These are phyloP conservation scores for Narthecium ossifragum DNA, from an alignment of 106 monocot genomes.

Conservation along the genomic window DNA sequence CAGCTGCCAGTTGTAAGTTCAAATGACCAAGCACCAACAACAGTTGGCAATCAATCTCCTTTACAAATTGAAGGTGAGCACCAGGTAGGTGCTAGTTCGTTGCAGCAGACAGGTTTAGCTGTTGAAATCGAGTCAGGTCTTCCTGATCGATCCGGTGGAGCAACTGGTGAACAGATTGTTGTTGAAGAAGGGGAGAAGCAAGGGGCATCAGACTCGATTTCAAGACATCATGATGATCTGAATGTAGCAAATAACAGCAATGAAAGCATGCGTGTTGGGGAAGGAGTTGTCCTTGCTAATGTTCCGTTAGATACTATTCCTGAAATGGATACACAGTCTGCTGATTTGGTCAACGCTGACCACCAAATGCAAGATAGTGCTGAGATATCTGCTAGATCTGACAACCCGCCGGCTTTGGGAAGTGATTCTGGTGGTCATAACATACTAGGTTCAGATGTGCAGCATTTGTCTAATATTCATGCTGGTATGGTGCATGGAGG, in stretches of 20 bases:
- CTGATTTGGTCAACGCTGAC: slow-evolving; percentile 10
- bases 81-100: slow-evolving; percentile 12
- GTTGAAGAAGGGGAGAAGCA: slow-evolving; percentile 18
- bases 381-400: slow-evolving; percentile 18
- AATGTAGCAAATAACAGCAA: slow-evolving; percentile 8
- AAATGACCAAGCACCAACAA: slow-evolving; percentile 8
- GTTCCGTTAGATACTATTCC: slow-evolving; percentile 19
- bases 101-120: slow-evolving; percentile 1
- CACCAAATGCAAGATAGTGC: slow-evolving; percentile 28
- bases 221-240: slow-evolving; percentile 14
- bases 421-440: slow-evolving; percentile 44
- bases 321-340: slow-evolving; percentile 8
- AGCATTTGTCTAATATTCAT: slow-evolving; percentile 41
- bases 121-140: slow-evolving; percentile 9
- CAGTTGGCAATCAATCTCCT: slow-evolving; percentile 12
- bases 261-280: slow-evolving; percentile 13
- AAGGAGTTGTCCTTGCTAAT: slow-evolving; percentile 1
- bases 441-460: slow-evolving; percentile 36
- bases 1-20: slow-evolving; percentile 14
- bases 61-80: slow-evolving; percentile 18
- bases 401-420: slow-evolving; percentile 13
- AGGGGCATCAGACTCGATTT: slow-evolving; percentile 8
- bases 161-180: slow-evolving; percentile 14
- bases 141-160: slow-evolving; percentile 11
- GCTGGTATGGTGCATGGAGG: slow-evolving; percentile 17